A percentile compares a stretch with the other conserved stretches of the same genome.
Conservation (phyloP, 768 basidiomycete genomes). For the Candolleomyces aberdarensis region DNA sequence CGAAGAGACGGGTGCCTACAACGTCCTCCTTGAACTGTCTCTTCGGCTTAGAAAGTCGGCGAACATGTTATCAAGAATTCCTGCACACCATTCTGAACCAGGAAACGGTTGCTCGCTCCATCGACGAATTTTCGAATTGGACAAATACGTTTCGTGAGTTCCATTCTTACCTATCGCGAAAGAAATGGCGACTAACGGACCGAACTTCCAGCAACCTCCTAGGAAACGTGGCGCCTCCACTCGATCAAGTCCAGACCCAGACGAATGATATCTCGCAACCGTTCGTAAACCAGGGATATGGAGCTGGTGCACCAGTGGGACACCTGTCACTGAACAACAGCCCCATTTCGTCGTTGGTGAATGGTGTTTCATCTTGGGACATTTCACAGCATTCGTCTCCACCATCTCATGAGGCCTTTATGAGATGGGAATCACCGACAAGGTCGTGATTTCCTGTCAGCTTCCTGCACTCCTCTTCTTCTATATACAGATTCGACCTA, state of each 20-base stretch:
- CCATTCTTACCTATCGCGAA: too few species aligned
- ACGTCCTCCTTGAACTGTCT: slow-evolving; percentile 62
- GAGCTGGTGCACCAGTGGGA: slow-evolving; percentile 31
- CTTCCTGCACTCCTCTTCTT: too few species aligned
- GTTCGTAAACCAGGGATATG: slow-evolving; percentile 9
- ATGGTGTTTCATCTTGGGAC: too few species aligned
- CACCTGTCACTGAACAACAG: slow-evolving; percentile 10
- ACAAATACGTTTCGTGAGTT: slow-evolving; percentile 9
- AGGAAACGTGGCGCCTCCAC: background rate
- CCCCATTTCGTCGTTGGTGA: background rate
- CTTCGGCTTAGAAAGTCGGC: slow-evolving; percentile 58
- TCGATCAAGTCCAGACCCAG: too few species aligned
- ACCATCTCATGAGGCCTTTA: too few species aligned
- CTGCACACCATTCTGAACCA: slow-evolving; percentile 33
- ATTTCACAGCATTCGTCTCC: too few species aligned
- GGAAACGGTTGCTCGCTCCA: slow-evolving; percentile 34
- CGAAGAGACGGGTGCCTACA: slow-evolving; percentile 51
- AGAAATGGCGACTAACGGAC: too few species aligned
- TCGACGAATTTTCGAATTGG: slow-evolving; percentile 46
- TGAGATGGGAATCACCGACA: too few species aligned
- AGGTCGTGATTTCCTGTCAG: too few species aligned
- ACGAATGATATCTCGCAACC: too few species aligned
- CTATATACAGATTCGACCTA: too few species aligned
- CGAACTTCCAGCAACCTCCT: background rate
- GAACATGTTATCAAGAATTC: slow-evolving; percentile 44